Evolutionary conservation across 495 filamentous ascomycete genomes (phyloP), one percentile per base, ranked within the genome.

Genomic region (Friedmanniomyces endolithicus): DNA sequence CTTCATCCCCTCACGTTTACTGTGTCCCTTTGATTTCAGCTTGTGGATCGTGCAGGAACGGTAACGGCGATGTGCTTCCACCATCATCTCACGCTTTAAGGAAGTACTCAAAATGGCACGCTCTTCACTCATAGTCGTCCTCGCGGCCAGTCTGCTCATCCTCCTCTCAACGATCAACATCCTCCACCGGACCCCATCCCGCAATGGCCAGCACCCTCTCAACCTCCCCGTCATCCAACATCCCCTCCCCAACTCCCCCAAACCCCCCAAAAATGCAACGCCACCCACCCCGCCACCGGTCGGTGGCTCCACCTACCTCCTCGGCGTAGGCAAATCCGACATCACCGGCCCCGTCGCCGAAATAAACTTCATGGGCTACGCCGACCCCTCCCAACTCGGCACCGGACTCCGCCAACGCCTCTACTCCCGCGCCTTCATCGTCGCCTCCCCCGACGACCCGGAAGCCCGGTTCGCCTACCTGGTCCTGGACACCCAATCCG

Each of bases 321-420:
- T 98, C n/a, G 92, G 92, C 1, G 87, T 89, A 1, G 92, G 92
- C 16, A 95, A 94, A 66, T 88, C 83, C 19, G 92, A 98, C 71
- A 88, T 98, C 61, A 98, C 92, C 25, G 92, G 90, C 6, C 89
- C 88, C 2, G 86, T 92, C n/a, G 88, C 90, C 2, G 88, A 94
- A 67, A 78, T 95, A 63, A 86, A 87, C 57, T 74, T 95, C 62
- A 94, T 92, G 79, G 92, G 92, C 50, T 98, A 96, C 73, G 92
- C 92, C 12, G 82, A 88, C 63, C 70, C 84, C n/a, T 79, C 81
- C 24, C 92, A 98, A 64, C 68, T 92, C 35, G 90, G 92, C 39
- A 81, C 84, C 19, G 92, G 92, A 24, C 74, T 98, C 19, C 85
- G 89, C 41, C 92, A 98, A 68, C 77, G 92, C 44, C 76, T 96